Conservation (phyloP, 2,329 filamentous ascomycete species). For the Calonectria naviculata region DNA sequence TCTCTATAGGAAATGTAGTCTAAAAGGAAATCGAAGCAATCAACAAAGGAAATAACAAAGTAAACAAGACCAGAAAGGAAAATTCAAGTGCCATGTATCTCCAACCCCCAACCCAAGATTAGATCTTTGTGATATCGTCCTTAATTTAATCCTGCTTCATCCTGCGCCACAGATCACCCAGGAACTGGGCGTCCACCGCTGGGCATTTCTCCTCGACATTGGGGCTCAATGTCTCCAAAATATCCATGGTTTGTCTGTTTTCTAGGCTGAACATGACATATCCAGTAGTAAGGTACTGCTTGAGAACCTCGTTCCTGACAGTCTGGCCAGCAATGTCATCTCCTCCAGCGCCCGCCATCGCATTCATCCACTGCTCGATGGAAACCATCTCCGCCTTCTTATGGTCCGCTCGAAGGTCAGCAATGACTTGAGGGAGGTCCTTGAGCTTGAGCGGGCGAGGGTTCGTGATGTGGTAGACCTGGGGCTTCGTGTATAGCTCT, state of each 20-base stretch:
- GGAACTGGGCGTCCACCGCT: conserved; percentile 29
- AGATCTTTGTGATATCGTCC: neutral
- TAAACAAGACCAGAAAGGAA: neutral
- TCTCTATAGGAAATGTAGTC: conserved; percentile 11
- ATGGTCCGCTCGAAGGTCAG: conserved; percentile 26
- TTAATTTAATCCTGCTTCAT: conserved; percentile 32
- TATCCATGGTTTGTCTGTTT: conserved; percentile 27
- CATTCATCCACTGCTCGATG: conserved; percentile 30
- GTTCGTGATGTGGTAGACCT: conserved; percentile 38
- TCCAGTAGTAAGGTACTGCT: conserved; percentile 34
- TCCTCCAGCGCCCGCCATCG: conserved; percentile 19
- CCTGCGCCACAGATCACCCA: conserved; percentile 26
- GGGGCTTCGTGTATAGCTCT: conserved; percentile 16
- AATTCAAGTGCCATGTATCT: neutral
- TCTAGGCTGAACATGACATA: conserved; percentile 40
- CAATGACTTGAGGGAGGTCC: conserved; percentile 34
- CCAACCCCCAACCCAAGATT: neutral
- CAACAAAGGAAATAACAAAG: neutral
- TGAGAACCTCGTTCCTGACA: conserved; percentile 33
- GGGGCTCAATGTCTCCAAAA: conserved; percentile 30
- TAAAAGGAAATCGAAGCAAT: neutral
- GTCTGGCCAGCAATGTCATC: conserved; percentile 27
- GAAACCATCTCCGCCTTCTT: conserved; percentile 23
- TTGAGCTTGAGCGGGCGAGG: conserved; percentile 34
- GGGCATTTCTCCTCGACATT: conserved; percentile 31